A percentile compares a stretch with the other conserved stretches of the same genome.
Conservation (phyloP, 306 rosid species). For the Gastrolobium bilobum region DNA sequence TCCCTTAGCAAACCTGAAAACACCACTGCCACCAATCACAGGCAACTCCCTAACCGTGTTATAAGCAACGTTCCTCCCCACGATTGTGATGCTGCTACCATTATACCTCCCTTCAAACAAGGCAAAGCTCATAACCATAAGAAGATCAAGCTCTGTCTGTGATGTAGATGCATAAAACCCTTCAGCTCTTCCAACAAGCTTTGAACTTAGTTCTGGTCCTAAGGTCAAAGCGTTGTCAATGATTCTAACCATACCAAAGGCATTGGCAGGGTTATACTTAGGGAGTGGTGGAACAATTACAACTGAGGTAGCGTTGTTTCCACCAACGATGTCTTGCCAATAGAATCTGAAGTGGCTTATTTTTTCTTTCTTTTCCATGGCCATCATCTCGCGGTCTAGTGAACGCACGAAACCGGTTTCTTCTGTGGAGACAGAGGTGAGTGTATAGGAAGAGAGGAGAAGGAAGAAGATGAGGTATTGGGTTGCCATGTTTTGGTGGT, state of each 20-base stretch:
- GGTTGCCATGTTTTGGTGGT: background rate
- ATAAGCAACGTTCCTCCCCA: constrained; percentile 62
- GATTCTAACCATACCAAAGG: constrained; percentile 27
- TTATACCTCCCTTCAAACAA: constrained; percentile 67
- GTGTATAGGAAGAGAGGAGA: constrained; percentile 10
- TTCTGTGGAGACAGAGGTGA: constrained; percentile 10
- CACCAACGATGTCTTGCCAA: constrained; percentile 62
- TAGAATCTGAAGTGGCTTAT: constrained; percentile 61
- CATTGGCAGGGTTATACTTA: background rate
- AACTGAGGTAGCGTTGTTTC: constrained; percentile 38
- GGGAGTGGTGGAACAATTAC: constrained; percentile 19
- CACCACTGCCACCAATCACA: constrained; percentile 76
- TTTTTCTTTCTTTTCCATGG: constrained; percentile 46
- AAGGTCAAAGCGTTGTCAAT: constrained; percentile 44
- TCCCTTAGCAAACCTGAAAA: constrained; percentile 73
- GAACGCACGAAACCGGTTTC: constrained; percentile 38
- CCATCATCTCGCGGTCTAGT: constrained; percentile 43
- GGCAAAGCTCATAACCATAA: constrained; percentile 60
- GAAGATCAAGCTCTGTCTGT: constrained; percentile 44
- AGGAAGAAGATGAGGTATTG: constrained; percentile 1
- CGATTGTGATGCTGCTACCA: constrained; percentile 63
- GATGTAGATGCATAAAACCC: constrained; percentile 62
- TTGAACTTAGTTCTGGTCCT: constrained; percentile 50
- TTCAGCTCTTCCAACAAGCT: constrained; percentile 51
- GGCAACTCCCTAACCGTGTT: constrained; percentile 70